Conservation (phyloP, 75 land plant species). For the Cryptomeria japonica region DNA sequence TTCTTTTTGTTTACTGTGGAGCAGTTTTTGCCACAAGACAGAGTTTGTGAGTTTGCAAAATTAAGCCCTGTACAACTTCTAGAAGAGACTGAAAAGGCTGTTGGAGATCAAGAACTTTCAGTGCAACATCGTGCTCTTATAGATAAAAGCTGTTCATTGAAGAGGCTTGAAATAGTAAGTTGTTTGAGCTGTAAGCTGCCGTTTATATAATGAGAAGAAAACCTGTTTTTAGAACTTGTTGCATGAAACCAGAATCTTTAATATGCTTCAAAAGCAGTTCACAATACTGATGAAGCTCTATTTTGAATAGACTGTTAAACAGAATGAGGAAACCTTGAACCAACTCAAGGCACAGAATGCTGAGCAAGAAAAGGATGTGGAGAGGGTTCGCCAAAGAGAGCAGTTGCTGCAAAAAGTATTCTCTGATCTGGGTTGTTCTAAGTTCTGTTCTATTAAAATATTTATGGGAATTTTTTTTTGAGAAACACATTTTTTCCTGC, state of each 20-base stretch:
- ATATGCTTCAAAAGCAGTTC: background rate
- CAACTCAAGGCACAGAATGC: conserved; percentile 79
- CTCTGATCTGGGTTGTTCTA: background rate
- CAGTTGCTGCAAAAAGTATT: conserved; percentile 61
- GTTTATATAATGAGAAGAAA: background rate
- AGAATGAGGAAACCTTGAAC: conserved; percentile 53
- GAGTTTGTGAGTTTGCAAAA: conserved; percentile 97
- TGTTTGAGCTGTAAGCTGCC: background rate
- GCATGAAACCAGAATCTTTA: background rate
- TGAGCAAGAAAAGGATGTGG: conserved; percentile 91
- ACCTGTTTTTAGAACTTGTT: background rate
- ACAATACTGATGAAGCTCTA: background rate
- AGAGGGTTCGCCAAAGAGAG: conserved; percentile 81
- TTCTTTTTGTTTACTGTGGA: background rate
- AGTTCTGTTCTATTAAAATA: no score
- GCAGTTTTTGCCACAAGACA: conserved; percentile 95
- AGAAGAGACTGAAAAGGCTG: conserved; percentile 96
- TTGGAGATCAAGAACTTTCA: conserved; percentile 93
- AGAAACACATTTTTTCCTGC: background rate
- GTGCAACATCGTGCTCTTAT: conserved; percentile 69
- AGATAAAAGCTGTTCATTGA: conserved; percentile 64
- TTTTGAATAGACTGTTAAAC: conserved; percentile 61
- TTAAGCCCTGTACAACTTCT: conserved; percentile 87
- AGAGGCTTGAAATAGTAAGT: conserved; percentile 63
- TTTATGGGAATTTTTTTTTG: no score